Evolutionary conservation across 306 rosid species (phyloP), one percentile per base, ranked within the genome.

Genomic region (Rosa multiflora): DNA sequence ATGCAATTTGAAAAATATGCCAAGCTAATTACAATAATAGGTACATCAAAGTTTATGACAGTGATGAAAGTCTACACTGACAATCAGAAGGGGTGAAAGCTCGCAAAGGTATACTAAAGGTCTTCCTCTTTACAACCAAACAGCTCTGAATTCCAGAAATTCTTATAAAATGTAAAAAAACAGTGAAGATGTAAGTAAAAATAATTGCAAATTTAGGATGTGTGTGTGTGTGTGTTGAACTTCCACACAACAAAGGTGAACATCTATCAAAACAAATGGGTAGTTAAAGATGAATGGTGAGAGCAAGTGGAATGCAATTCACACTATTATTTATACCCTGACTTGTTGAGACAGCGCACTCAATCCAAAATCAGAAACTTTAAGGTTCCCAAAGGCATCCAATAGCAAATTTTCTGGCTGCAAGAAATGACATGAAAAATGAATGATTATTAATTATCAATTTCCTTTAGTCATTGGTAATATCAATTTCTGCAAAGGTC

Each of bases 271-370:
- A 82, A 56, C 66, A 48, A 79, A 52, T 15, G 35, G 64, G 80
- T 46, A 79, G 64, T 20, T 52, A 63, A 67, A 29, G 37, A 63
- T 53, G 64, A 80, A 67, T 29, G 77, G 48, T 20, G 53, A 84
- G 82, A 35, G 68, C 68, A 69, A 76, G 73, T 52, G 79, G 71
- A 81, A 13, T 35, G 76, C 29, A 46, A 82, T 80, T 70, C 74
- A 76, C 52, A 81, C 14, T 48, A 72, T 63, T 71, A 48, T 79
- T 61, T 52, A 83, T 88, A 95, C 99, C 94, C 93, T 80, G 79
- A 93, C 91, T 93, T 95, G 96, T 88, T 90, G 98, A 58, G 99
- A 95, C 61, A 95, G 84, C 42, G 99, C 98, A 83, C 99, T 95
- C 85, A 93, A 86, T 70, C 99, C 99, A 78, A 95, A 95, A 88